These are phyloP conservation scores for Amoebophrya sp. DNA, from an alignment of 169 alveolate genomes.

Conservation along the genomic window DNA sequence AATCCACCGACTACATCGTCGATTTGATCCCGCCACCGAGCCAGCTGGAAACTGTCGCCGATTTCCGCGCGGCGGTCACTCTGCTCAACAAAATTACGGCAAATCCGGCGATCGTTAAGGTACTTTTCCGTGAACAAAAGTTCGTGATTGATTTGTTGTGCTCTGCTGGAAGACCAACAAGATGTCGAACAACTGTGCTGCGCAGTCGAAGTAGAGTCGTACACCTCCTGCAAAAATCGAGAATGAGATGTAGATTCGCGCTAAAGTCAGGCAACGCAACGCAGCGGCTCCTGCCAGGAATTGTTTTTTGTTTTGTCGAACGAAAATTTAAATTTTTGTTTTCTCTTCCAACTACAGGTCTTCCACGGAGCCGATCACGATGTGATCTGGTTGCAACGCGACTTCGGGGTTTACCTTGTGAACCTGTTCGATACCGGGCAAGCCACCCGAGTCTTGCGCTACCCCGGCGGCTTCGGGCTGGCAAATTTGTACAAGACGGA, in stretches of 20 bases:
- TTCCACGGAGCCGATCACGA: conserved; percentile 73
- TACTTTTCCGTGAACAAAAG: no score
- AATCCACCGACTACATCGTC: neutral
- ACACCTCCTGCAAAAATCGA: no score
- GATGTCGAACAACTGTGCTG: no score
- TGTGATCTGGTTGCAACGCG: conserved; percentile 80
- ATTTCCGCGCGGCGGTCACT: neutral
- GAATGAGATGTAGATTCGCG: no score
- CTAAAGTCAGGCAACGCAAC: no score
- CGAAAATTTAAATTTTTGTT: neutral
- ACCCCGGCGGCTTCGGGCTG: conserved; percentile 59
- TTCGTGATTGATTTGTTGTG: no score
- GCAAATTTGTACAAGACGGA: neutral
- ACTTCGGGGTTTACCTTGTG: conserved; percentile 76
- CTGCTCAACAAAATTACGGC: conserved; percentile 9
- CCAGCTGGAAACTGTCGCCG: no score
- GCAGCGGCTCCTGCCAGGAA: no score
- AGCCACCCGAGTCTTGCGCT: conserved; percentile 69
- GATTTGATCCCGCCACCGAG: conserved; percentile 7
- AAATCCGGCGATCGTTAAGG: conserved; percentile 21
- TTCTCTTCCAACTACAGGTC: neutral
- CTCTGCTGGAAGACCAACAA: no score
- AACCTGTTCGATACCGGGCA: conserved; percentile 83
- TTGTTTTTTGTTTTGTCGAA: no score
- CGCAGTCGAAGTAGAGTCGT: no score